Conservation (phyloP, 345 rosid genomes). For the Raphanus raphanistrum region DNA sequence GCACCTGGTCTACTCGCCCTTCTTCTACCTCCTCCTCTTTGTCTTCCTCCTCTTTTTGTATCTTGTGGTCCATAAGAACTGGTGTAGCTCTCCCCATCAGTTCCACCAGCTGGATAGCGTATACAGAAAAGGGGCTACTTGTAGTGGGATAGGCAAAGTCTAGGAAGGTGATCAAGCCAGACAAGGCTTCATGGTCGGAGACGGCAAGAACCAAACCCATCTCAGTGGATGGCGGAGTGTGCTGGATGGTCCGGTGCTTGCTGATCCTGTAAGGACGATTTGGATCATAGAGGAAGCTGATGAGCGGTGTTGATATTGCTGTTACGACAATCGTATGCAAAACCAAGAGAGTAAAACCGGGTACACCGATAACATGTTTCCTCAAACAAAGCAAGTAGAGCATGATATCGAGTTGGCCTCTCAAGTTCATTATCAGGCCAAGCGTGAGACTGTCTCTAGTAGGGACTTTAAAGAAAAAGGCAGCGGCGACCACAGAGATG, state of each 20-base stretch:
- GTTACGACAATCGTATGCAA: conserved; percentile 41
- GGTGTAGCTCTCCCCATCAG: conserved; percentile 63
- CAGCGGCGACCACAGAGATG: conserved; percentile 29
- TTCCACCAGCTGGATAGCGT: conserved; percentile 59
- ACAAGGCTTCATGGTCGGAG: conserved; percentile 44
- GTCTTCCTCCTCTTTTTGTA: conserved; percentile 4
- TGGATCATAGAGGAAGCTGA: conserved; percentile 68
- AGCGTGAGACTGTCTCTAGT: conserved; percentile 55
- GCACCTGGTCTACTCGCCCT: conserved; percentile 37
- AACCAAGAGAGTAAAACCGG: conserved; percentile 52
- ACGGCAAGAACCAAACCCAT: conserved; percentile 54
- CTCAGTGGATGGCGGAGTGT: conserved; percentile 48
- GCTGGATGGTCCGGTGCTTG: conserved; percentile 73
- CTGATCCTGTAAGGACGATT: conserved; percentile 69
- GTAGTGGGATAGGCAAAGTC: conserved; percentile 58
- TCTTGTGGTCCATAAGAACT: conserved; percentile 48
- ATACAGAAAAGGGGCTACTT: conserved; percentile 44
- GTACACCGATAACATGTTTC: conserved; percentile 41
- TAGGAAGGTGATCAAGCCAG: conserved; percentile 52
- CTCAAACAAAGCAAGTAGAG: conserved; percentile 61
- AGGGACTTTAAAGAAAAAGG: conserved; percentile 45
- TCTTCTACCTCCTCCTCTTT: conserved; percentile 11
- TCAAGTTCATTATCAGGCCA: conserved; percentile 57
- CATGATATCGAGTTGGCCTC: conserved; percentile 67
- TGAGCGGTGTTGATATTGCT: conserved; percentile 46